phyloP scores from a whole-genome alignment of 2,329 filamentous ascomycete species.

The Apiospora marii region DNA sequence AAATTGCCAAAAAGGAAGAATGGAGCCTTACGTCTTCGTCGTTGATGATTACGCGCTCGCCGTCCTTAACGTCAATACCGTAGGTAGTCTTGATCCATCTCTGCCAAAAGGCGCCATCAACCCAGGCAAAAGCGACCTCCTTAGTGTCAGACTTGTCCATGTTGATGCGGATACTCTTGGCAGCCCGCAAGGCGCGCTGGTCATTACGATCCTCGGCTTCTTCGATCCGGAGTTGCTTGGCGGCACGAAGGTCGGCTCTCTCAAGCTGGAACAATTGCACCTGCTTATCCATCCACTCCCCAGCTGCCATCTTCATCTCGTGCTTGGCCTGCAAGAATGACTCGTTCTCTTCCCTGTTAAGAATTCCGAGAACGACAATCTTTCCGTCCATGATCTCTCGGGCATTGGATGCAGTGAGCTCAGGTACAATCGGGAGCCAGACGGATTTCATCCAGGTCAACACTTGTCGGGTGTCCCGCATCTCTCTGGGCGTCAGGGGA shows the following conservation, averaged over 20 bases:
- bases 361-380: constrained; percentile 90
- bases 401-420: constrained; percentile 90
- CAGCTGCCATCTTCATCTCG: constrained; percentile 93
- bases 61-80: constrained; percentile 85
- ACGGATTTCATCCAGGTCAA: constrained; percentile 94
- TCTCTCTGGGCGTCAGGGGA: constrained; percentile 85
- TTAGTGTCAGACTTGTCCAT: constrained; percentile 89
- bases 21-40: constrained; percentile 84
- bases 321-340: constrained; percentile 80
- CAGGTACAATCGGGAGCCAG: constrained; percentile 95
- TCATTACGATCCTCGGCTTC: constrained; percentile 95
- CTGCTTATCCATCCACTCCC: constrained; percentile 98
- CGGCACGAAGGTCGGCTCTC: constrained; percentile 89
- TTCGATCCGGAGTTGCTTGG: constrained; percentile 94
- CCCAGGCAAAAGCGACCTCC: constrained; percentile 95
- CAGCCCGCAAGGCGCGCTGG: constrained; percentile 82
- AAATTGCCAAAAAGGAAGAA: constrained; percentile 12
- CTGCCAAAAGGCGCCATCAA: constrained; percentile 97
- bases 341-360: constrained; percentile 81
- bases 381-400: constrained; percentile 95
- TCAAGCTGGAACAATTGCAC: constrained; percentile 91
- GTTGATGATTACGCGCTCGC: constrained; percentile 94
- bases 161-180: constrained; percentile 90
- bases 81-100: constrained; percentile 96
- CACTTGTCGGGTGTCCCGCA: constrained; percentile 85